These are phyloP conservation scores for Arabidopsis arenosa DNA, from an alignment of 345 rosid species.

Conservation along the genomic window DNA sequence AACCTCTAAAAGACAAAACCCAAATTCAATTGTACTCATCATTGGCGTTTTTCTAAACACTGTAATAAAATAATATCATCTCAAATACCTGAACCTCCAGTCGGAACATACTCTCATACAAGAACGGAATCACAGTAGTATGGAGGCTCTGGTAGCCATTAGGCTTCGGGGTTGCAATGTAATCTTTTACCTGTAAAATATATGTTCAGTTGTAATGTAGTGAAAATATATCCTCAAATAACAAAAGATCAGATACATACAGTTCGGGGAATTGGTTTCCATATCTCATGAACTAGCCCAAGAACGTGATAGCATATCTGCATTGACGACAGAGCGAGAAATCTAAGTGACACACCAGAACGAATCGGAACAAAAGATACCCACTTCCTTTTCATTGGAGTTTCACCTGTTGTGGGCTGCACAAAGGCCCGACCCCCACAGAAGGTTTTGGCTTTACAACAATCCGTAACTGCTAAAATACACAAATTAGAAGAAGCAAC, in stretches of 20 bases:
- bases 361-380: constrained; percentile 25
- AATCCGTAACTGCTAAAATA: constrained; percentile 78
- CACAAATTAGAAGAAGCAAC: constrained; percentile 41
- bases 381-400: constrained; percentile 36
- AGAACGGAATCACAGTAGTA: constrained; percentile 86
- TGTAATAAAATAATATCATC: constrained; percentile 22
- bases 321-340: constrained; percentile 44
- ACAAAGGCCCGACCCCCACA: constrained; percentile 73
- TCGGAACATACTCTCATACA: constrained; percentile 90
- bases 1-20: constrained; percentile 4
- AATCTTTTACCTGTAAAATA: constrained; percentile 82
- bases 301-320: constrained; percentile 99
- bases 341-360: constrained; percentile 35
- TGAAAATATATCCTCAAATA: constrained; percentile 14
- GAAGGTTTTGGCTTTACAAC: constrained; percentile 83
- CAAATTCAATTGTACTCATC: constrained; percentile 5
- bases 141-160: constrained; percentile 99
- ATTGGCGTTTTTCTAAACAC: not conserved
- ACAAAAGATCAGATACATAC: constrained; percentile 53
- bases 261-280: constrained; percentile 96
- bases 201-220: constrained; percentile 13
- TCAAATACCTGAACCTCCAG: constrained; percentile 80
- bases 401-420: constrained; percentile 89
- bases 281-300: constrained; percentile 94
- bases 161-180: constrained; percentile 98